Percentiles rank a stretch among this genome's conserved stretches.
These are phyloP conservation scores for Chaetomiaceae sp. DNA, from an alignment of 2,329 filamentous ascomycete genomes.

Conservation along the genomic window DNA sequence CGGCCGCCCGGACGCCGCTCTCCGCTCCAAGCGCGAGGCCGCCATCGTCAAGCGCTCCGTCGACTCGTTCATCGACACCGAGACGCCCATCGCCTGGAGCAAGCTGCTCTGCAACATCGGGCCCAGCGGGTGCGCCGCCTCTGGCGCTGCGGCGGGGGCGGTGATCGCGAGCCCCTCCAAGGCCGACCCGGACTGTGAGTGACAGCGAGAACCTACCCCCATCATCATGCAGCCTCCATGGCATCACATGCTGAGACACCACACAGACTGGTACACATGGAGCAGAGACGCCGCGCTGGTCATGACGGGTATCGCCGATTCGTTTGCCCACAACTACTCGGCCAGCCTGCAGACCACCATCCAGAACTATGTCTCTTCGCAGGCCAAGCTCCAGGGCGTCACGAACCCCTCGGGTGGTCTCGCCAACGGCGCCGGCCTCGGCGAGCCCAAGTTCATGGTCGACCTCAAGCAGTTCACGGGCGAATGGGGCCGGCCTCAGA, in stretches of 20 bases:
- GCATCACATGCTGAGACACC: no score
- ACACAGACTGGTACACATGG: constrained; percentile 76
- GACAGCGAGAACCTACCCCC: no score
- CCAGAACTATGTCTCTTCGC: constrained; percentile 62
- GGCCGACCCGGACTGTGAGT: constrained; percentile 52
- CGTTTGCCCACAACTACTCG: constrained; percentile 57
- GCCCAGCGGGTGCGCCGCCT: constrained; percentile 45
- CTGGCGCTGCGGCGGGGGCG: constrained; percentile 45
- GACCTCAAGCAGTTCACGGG: constrained; percentile 61
- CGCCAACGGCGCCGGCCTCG: constrained; percentile 52
- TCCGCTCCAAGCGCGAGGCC: constrained; percentile 30
- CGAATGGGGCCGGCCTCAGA: constrained; percentile 72
- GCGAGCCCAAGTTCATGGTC: constrained; percentile 69
- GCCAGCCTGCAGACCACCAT: constrained; percentile 55
- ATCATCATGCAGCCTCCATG: no score
- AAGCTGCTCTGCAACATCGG: constrained; percentile 59
- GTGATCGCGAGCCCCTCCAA: constrained; percentile 56
- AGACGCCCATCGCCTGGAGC: constrained; percentile 48
- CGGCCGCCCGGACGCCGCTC: constrained; percentile 39
- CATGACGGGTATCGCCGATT: constrained; percentile 65
- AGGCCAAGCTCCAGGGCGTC: constrained; percentile 62
- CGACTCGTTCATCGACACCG: constrained; percentile 49
- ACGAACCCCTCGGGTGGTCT: constrained; percentile 64
- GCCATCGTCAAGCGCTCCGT: constrained; percentile 45
- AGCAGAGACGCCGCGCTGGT: constrained; percentile 68